Base-by-base conservation (phyloP, 345 rosid genomes). In the Syzygium aqueum region DNA sequence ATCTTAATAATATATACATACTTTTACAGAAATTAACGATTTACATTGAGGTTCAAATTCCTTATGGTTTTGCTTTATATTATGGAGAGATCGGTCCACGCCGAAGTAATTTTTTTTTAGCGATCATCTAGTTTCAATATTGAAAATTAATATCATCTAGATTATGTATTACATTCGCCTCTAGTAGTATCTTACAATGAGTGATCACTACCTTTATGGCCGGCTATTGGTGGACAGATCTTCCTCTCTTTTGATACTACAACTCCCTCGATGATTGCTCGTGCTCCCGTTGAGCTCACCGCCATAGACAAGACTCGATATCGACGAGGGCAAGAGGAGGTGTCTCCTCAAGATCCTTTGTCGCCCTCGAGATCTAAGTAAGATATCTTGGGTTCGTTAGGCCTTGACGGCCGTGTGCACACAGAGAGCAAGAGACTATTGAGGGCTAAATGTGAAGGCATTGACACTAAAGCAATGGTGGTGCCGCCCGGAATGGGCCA, bases 321-420 rank as follows among this genome's bases (percentile, higher is more conserved):
- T n/a, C 13, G 33, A 14, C 9, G 0, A 14, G 37, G 37, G 2
- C 9, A 0, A 3, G 67, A 59, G 17, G 13, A 59, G 73, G 73
- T 61, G 17, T n/a, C 33, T 61, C 33, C 33, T n/a, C 73, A 6
- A 61, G 73, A 61, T 61, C 9, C 67, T 3, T 0, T 1, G 14
- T 15, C 33, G n/a, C 67, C n/a, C 67, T n/a, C 2, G 8, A 11
- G 65, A 51, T 8, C 14, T 51, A 51, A 51, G 53, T 51, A 51
- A 51, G 17, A 61, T 3, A 11, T n/a, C 33, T 3, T n/a, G 28
- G 17, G 15, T 61, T 27, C 13, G 4, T 27, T 13, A 61, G 67
- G 67, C 11, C 33, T 59, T 12, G 17, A 59, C 0, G 8, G 15
- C 8, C 5, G 12, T 27, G 33, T 7, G 2, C 0, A 1, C 2